Percentiles rank a stretch among this genome's conserved stretches.
Evolutionary conservation across 202 grass and related monocot species (phyloP).

Genomic region (Zizania palustris): DNA sequence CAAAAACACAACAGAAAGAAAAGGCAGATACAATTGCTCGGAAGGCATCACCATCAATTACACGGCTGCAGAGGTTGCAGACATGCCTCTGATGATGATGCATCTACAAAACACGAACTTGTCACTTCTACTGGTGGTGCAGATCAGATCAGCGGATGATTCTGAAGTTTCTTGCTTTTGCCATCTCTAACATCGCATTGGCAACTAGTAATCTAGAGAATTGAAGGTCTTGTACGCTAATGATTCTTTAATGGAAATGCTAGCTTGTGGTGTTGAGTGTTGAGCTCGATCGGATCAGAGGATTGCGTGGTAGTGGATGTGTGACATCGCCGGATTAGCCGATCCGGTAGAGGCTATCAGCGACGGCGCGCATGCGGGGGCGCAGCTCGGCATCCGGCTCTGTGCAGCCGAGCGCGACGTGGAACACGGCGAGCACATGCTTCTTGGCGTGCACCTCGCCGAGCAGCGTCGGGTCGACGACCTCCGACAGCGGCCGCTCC

Average conservation of each 20-base stretch:
- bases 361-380: conserved; percentile 78
- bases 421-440: conserved; percentile 92
- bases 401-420: conserved; percentile 93
- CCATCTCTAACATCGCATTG: conserved; percentile 28
- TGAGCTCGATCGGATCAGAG: neutral
- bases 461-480: conserved; percentile 88
- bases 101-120: conserved; percentile 8
- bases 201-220: conserved; percentile 45
- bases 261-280: conserved; percentile 40
- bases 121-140: conserved; percentile 20
- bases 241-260: neutral
- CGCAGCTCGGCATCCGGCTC: conserved; percentile 79
- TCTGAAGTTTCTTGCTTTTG: conserved; percentile 36
- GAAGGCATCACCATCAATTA: conserved; percentile 13
- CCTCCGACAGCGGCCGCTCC: conserved; percentile 92
- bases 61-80: conserved; percentile 48
- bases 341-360: conserved; percentile 83
- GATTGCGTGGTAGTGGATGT: no score
- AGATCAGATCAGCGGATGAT: neutral
- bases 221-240: conserved; percentile 5
- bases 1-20: neutral
- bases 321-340: conserved; percentile 22
- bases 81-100: conserved; percentile 32
- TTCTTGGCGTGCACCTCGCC: conserved; percentile 97
- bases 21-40: neutral